phyloP scores from a whole-genome alignment of 2,329 filamentous ascomycete genomes.

The Rhinocladiella mackenziei region DNA sequence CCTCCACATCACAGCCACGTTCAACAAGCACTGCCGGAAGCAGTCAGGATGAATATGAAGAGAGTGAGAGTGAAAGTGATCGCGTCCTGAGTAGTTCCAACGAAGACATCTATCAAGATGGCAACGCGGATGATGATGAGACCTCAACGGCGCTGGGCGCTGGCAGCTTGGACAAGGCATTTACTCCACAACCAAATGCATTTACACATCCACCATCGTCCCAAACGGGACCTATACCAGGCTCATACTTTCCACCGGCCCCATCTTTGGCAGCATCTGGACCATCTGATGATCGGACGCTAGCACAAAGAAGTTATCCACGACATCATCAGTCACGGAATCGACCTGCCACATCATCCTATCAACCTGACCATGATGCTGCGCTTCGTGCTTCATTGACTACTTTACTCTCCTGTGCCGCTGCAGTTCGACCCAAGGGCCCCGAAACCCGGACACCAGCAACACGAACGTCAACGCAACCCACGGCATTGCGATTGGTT shows the following conservation, averaged over 20 bases:
- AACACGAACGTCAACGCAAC: slow-evolving; percentile 22
- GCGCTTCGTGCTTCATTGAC: slow-evolving; percentile 90
- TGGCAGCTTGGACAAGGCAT: slow-evolving; percentile 51
- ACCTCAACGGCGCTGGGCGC: slow-evolving; percentile 77
- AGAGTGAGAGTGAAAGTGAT: slow-evolving; percentile 88
- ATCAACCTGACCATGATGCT: slow-evolving; percentile 86
- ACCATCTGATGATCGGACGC: slow-evolving; percentile 10
- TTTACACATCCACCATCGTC: slow-evolving; percentile 76
- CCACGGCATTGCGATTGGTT: slow-evolving; percentile 51
- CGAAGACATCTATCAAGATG: slow-evolving; percentile 47
- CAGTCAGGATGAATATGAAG: slow-evolving; percentile 91
- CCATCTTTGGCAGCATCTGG: slow-evolving; percentile 11
- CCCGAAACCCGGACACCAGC: slow-evolving; percentile 31
- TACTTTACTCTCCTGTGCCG: slow-evolving; percentile 89
- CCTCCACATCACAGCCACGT: slow-evolving; percentile 35
- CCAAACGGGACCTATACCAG: slow-evolving; percentile 48
- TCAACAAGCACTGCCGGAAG: slow-evolving; percentile 54
- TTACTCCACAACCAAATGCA: slow-evolving; percentile 85
- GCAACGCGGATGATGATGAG: slow-evolving; percentile 62
- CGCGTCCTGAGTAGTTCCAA: slow-evolving; percentile 62
- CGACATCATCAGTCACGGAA: slow-evolving; percentile 15
- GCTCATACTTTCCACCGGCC: slow-evolving; percentile 41
- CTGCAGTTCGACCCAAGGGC: slow-evolving; percentile 76
- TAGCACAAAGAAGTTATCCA: slow-evolving; percentile 31
- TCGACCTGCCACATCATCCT: slow-evolving; percentile 54